Percentiles rank a stretch among this genome's conserved stretches.
These are phyloP conservation scores for Monosporascus sp. DNA, from an alignment of 2,329 filamentous ascomycete genomes.

Conservation along the genomic window DNA sequence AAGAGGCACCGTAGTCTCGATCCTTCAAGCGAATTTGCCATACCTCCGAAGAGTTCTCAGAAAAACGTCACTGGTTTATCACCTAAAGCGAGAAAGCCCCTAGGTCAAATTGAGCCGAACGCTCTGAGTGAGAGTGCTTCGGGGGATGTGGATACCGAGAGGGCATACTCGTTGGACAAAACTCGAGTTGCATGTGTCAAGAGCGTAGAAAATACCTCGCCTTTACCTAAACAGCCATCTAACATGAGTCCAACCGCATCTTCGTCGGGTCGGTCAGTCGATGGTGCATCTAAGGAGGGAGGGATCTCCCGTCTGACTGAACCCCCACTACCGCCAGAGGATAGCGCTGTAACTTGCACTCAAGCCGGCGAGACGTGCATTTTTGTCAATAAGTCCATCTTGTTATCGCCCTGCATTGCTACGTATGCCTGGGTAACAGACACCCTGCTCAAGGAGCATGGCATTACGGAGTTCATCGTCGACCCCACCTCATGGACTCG, in stretches of 20 bases:
- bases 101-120: conserved; percentile 13
- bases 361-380: conserved; percentile 31
- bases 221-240: not conserved
- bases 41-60: not conserved
- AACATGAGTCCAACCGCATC: not conserved
- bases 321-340: not conserved
- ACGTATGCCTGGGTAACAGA: conserved; percentile 30
- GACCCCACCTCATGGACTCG: conserved; percentile 32
- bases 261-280: not conserved
- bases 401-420: conserved; percentile 39
- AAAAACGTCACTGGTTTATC: not conserved
- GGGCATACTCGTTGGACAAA: not conserved
- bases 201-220: not conserved
- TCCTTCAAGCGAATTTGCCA: not conserved
- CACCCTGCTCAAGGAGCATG: conserved; percentile 37
- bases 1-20: not conserved
- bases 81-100: conserved; percentile 8
- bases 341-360: conserved; percentile 21
- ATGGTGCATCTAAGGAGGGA: not conserved
- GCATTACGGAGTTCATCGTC: conserved; percentile 28
- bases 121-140: not conserved
- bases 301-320: not conserved
- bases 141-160: not conserved
- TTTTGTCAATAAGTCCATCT: conserved; percentile 30
- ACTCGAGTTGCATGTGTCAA: too few species aligned